Conservation (phyloP, 176 grass and related monocot species). For the Carex scoparia region DNA sequence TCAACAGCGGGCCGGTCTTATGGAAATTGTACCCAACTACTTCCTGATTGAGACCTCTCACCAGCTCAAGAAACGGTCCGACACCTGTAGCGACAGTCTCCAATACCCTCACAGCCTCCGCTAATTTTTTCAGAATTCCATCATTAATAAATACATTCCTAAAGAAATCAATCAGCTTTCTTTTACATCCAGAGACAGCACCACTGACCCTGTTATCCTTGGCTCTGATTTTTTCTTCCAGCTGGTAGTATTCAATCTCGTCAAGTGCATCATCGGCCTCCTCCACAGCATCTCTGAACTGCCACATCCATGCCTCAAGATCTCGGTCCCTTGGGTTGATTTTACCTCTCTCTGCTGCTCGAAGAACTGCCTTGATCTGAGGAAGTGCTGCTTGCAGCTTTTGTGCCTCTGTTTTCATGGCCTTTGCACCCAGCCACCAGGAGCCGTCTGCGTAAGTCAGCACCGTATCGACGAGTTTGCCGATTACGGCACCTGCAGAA, state of each 20-base stretch:
- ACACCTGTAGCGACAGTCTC: background rate
- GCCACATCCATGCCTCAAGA: conserved; percentile 13
- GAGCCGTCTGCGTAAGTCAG: background rate
- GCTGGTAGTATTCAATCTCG: background rate
- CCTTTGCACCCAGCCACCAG: background rate
- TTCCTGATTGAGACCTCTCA: conserved; percentile 1
- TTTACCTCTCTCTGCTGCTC: background rate
- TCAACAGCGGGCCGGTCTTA: background rate
- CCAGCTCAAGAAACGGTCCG: background rate
- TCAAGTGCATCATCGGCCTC: conserved; percentile 20
- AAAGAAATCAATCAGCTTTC: background rate
- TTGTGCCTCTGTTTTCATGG: background rate
- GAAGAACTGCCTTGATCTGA: conserved; percentile 9
- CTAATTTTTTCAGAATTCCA: background rate
- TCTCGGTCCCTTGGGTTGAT: background rate
- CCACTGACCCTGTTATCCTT: background rate
- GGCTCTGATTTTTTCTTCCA: background rate
- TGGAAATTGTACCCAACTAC: background rate
- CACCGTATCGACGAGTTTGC: background rate
- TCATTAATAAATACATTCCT: conserved; percentile 2
- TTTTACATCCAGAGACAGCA: background rate
- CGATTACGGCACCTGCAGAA: background rate
- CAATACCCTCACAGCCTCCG: background rate
- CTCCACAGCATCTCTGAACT: conserved; percentile 20
- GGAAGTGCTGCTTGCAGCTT: background rate